Conservation (phyloP, 192 early-diverging fungal genomes). For the Phlyctochytrium planicorne region DNA sequence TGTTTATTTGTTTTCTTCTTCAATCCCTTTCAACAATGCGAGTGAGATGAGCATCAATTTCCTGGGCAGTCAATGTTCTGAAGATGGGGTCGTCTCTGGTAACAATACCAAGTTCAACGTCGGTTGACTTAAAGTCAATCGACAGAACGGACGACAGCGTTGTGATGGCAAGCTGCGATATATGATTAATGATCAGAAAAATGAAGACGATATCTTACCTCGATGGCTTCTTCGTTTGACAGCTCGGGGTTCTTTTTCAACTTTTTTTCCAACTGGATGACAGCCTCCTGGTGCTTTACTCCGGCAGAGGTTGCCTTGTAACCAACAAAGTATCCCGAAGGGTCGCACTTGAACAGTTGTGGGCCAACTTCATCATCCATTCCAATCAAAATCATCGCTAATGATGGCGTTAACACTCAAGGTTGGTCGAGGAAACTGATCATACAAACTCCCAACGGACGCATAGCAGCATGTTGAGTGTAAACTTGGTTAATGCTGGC, state of each 20-base stretch:
- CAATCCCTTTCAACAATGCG: slow-evolving; percentile 86
- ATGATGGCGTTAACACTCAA: not conserved
- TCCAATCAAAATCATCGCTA: slow-evolving; percentile 96
- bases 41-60: slow-evolving; percentile 89
- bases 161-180: slow-evolving; percentile 80
- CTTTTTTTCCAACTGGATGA: slow-evolving; percentile 98
- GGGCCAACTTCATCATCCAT: slow-evolving; percentile 95
- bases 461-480: slow-evolving; percentile 98
- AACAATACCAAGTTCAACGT: slow-evolving; percentile 93
- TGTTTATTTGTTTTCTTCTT: too few relatives aligned
- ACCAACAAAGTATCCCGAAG: slow-evolving; percentile 97
- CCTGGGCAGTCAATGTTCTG: slow-evolving; percentile 68
- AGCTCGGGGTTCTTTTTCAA: slow-evolving; percentile 86
- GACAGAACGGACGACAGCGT: slow-evolving; percentile 89
- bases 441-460: slow-evolving; percentile 93
- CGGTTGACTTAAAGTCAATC: slow-evolving; percentile 93
- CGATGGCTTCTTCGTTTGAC: slow-evolving; percentile 83
- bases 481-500: slow-evolving; percentile 99
- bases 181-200: not conserved
- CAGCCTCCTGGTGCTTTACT: slow-evolving; percentile 92
- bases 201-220: slow-evolving; percentile 53
- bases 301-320: slow-evolving; percentile 95
- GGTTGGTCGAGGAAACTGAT: slow-evolving; percentile 10
- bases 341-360: slow-evolving; percentile 97
- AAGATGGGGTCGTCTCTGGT: slow-evolving; percentile 73